Conservation (phyloP, 495 filamentous ascomycete genomes). For the Cladorrhinum samala region DNA sequence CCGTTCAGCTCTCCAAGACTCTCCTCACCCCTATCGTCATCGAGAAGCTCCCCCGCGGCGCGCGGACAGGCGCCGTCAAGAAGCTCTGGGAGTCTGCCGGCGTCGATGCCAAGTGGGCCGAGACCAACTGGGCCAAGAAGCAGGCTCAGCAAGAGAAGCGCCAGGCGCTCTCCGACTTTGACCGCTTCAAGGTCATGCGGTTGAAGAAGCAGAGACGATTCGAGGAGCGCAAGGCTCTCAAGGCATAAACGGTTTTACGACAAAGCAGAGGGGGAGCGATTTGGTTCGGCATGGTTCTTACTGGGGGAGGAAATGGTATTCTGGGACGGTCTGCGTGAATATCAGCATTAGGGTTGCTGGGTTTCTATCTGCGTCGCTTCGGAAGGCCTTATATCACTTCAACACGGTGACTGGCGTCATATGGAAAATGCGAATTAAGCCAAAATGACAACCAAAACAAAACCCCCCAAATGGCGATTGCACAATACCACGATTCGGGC, state of each 20-base stretch:
- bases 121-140: conserved; percentile 86
- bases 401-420: conserved; percentile 38
- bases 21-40: conserved; percentile 89
- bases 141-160: conserved; percentile 74
- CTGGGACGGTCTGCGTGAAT: conserved; percentile 43
- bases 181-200: conserved; percentile 98
- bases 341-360: conserved; percentile 43
- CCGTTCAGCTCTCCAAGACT: conserved; percentile 68
- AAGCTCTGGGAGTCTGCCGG: conserved; percentile 78
- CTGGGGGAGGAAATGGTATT: conserved; percentile 29
- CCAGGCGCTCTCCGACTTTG: conserved; percentile 90
- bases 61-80: conserved; percentile 75
- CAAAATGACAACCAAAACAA: conserved; percentile 18
- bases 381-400: conserved; percentile 48
- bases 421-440: conserved; percentile 42
- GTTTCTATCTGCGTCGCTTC: conserved; percentile 44
- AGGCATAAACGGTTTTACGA: conserved; percentile 33
- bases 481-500: conserved; percentile 7
- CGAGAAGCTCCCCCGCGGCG: conserved; percentile 76
- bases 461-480: conserved; percentile 11
- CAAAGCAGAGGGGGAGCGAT: conserved; percentile 24
- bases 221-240: conserved; percentile 88
- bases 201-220: conserved; percentile 97
- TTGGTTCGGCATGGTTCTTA: conserved; percentile 35
- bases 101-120: conserved; percentile 86